Percentiles rank a stretch among this genome's conserved stretches.
These are phyloP conservation scores for Amoebophrya sp. DNA, from an alignment of 169 alveolate genomes.

Conservation along the genomic window DNA sequence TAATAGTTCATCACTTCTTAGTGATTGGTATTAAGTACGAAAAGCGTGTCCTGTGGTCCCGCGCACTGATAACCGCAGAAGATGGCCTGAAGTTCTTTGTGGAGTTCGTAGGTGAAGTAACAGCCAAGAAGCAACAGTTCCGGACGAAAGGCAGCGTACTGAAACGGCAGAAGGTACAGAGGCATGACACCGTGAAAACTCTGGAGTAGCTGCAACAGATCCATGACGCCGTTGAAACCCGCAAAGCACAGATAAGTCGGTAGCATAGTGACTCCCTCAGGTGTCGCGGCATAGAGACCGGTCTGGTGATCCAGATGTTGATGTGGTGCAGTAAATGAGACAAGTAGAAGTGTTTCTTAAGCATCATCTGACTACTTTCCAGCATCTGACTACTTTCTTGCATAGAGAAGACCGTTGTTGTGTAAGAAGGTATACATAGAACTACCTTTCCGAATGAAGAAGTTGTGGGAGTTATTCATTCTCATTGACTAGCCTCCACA, in stretches of 20 bases:
- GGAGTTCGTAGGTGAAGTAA: not conserved
- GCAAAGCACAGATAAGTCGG: not conserved
- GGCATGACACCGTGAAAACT: not conserved
- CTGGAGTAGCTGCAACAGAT: not conserved
- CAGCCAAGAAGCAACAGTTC: not conserved
- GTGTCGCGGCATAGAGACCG: not conserved
- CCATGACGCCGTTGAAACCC: conserved; percentile 23
- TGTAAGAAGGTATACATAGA: too few relatives aligned
- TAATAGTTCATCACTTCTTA: too few relatives aligned
- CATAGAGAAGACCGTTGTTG: too few relatives aligned
- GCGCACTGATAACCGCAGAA: not conserved
- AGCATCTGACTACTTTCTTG: too few relatives aligned
- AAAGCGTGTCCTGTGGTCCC: not conserved
- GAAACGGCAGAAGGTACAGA: conserved; percentile 14
- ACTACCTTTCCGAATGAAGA: too few relatives aligned
- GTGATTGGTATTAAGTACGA: too few relatives aligned
- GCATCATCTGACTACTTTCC: too few relatives aligned
- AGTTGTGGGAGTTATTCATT: too few relatives aligned
- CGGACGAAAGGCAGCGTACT: not conserved
- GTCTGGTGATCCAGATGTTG: too few relatives aligned
- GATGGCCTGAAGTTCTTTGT: not conserved
- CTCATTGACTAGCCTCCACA: too few relatives aligned
- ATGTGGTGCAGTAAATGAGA: too few relatives aligned
- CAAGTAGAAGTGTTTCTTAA: too few relatives aligned
- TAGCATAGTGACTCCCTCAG: not conserved